Conservation (phyloP, 2,329 filamentous ascomycete species). For the Pseudonectria buxi region DNA sequence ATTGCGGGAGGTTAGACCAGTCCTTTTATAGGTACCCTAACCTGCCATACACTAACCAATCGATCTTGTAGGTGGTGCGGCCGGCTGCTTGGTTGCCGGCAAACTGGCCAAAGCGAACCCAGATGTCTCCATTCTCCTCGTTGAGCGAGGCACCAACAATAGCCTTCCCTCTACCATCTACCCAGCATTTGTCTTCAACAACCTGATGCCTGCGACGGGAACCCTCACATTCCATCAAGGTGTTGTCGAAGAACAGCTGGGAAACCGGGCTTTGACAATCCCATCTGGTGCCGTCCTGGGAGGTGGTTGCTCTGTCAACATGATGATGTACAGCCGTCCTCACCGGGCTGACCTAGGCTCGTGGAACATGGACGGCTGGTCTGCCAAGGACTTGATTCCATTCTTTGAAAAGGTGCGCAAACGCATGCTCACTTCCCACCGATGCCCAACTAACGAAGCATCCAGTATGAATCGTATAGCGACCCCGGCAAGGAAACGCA, state of each 20-base stretch:
- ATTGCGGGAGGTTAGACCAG: slow-evolving; percentile 13
- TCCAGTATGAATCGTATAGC: slow-evolving; percentile 34
- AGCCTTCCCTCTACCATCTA: slow-evolving; percentile 21
- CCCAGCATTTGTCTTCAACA: slow-evolving; percentile 20
- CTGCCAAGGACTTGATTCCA: slow-evolving; percentile 24
- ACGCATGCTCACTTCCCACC: accelerated
- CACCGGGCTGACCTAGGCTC: slow-evolving; percentile 27
- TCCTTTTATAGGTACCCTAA: too few relatives aligned
- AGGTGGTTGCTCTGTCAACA: slow-evolving; percentile 27
- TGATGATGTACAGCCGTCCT: slow-evolving; percentile 27
- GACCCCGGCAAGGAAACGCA: slow-evolving; percentile 38
- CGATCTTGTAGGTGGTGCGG: slow-evolving; percentile 22
- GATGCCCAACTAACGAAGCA: too few relatives aligned
- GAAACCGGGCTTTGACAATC: slow-evolving; percentile 18
- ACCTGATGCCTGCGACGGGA: slow-evolving; percentile 17
- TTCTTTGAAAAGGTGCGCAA: slow-evolving; percentile 24
- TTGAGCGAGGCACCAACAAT: slow-evolving; percentile 26
- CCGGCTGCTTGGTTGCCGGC: slow-evolving; percentile 25
- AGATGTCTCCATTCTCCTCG: slow-evolving; percentile 22
- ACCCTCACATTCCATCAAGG: slow-evolving; percentile 22
- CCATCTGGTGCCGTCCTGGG: slow-evolving; percentile 23
- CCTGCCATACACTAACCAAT: too few relatives aligned
- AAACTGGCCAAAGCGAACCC: slow-evolving; percentile 24
- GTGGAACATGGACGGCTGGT: slow-evolving; percentile 30
- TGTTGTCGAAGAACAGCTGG: slow-evolving; percentile 17